Conservation (phyloP, 306 rosid genomes). For the Ammopiptanthus mongolicus region DNA sequence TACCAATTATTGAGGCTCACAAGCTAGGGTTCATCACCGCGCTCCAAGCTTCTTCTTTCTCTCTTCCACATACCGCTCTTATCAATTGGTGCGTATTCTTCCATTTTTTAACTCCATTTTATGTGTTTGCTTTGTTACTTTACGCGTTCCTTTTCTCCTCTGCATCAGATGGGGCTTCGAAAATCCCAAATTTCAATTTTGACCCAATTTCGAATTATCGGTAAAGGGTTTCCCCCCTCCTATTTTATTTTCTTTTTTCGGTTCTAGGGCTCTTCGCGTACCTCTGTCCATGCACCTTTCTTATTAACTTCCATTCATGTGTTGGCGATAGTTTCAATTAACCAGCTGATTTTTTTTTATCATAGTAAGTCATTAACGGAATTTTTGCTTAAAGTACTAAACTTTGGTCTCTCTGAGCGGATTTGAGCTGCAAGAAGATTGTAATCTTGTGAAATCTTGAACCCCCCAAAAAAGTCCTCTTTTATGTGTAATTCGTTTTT, state of each 20-base stretch:
- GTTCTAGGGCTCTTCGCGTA: conserved; percentile 10
- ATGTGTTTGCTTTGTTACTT: neutral
- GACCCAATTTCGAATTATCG: neutral
- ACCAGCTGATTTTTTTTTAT: neutral
- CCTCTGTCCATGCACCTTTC: neutral
- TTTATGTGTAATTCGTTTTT: neutral
- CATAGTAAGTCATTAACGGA: neutral
- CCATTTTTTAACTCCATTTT: neutral
- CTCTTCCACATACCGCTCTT: neutral
- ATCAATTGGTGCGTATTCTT: conserved; percentile 4
- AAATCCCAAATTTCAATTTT: neutral
- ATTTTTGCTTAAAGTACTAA: neutral
- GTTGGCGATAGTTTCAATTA: neutral
- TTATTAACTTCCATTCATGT: neutral
- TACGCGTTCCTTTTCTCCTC: neutral
- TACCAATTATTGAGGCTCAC: neutral
- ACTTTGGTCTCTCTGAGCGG: neutral
- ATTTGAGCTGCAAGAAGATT: neutral
- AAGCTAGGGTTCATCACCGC: conserved; percentile 12
- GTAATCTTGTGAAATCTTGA: neutral
- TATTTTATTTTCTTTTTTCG: neutral
- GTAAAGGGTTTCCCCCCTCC: neutral
- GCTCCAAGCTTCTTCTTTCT: neutral
- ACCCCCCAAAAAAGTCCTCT: neutral
- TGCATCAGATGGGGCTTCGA: neutral